Conservation (phyloP, 2,329 filamentous ascomycete genomes). For the Trichoderma citrinoviride region DNA sequence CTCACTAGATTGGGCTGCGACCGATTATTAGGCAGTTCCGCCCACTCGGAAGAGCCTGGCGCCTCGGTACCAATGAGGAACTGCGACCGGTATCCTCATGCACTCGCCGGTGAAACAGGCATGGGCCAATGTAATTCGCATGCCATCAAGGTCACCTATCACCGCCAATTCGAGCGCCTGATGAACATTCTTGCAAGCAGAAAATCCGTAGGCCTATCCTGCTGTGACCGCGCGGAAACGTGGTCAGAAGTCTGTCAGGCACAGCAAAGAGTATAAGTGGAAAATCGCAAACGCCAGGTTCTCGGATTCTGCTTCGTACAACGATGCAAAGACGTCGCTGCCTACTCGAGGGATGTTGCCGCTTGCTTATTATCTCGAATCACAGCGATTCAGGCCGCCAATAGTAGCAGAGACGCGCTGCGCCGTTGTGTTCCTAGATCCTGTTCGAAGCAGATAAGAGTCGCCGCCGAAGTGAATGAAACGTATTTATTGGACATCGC, state of each 20-base stretch:
- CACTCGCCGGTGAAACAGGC: background rate
- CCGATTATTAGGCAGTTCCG: background rate
- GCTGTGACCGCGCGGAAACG: background rate
- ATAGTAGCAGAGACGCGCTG: background rate
- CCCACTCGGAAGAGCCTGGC: conserved; percentile 8
- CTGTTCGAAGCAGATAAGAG: background rate
- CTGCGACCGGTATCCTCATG: background rate
- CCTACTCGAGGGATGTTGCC: background rate
- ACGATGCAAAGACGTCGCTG: too few relatives aligned
- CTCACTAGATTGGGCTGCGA: conserved; percentile 13
- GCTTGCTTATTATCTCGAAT: background rate
- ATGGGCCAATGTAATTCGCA: background rate
- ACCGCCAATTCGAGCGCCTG: background rate
- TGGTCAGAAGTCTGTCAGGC: background rate
- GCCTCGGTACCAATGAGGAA: background rate
- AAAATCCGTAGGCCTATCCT: background rate
- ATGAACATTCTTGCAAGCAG: background rate
- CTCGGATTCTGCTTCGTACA: background rate
- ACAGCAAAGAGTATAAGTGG: background rate
- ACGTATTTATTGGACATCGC: background rate
- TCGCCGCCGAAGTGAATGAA: background rate
- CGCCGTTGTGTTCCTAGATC: background rate
- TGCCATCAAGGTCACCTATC: background rate
- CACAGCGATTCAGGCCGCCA: background rate
- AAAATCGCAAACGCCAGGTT: background rate